Conservation (phyloP, 495 filamentous ascomycete species). For the Talaromyces trachyspermus region DNA sequence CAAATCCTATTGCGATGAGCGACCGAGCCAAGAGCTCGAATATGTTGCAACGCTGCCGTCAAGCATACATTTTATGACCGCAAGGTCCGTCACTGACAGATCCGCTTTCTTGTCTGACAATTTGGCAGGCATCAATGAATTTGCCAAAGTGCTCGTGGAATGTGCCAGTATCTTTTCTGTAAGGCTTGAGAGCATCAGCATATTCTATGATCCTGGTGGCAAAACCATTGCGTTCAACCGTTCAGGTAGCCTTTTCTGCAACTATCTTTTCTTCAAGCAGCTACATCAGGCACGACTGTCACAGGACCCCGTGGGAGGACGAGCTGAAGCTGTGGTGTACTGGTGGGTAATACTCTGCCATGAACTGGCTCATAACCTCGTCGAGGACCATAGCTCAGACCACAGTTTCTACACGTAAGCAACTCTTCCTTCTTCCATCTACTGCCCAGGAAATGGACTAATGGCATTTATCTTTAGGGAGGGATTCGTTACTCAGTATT, state of each 20-base stretch:
- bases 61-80: slow-evolving; percentile 66
- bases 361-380: slow-evolving; percentile 90
- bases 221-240: slow-evolving; percentile 90
- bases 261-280: slow-evolving; percentile 77
- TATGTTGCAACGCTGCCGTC: slow-evolving; percentile 63
- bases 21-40: slow-evolving; percentile 69
- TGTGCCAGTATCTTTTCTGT: slow-evolving; percentile 65
- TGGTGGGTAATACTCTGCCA: slow-evolving; percentile 93
- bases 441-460: background rate
- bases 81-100: slow-evolving; percentile 42
- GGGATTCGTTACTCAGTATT: slow-evolving; percentile 45
- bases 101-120: slow-evolving; percentile 57
- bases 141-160: slow-evolving; percentile 63
- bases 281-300: slow-evolving; percentile 53
- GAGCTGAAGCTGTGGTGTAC: slow-evolving; percentile 64
- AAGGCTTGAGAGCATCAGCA: slow-evolving; percentile 54
- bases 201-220: slow-evolving; percentile 76
- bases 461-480: slow-evolving; percentile 24
- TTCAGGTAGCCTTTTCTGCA: slow-evolving; percentile 84
- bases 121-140: slow-evolving; percentile 54
- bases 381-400: slow-evolving; percentile 66
- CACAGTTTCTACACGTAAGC: slow-evolving; percentile 70
- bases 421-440: background rate
- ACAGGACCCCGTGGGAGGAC: slow-evolving; percentile 31
- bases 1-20: slow-evolving; percentile 81